phyloP scores from a whole-genome alignment of 2,329 filamentous ascomycete species.

The Nemania bipapillata region DNA sequence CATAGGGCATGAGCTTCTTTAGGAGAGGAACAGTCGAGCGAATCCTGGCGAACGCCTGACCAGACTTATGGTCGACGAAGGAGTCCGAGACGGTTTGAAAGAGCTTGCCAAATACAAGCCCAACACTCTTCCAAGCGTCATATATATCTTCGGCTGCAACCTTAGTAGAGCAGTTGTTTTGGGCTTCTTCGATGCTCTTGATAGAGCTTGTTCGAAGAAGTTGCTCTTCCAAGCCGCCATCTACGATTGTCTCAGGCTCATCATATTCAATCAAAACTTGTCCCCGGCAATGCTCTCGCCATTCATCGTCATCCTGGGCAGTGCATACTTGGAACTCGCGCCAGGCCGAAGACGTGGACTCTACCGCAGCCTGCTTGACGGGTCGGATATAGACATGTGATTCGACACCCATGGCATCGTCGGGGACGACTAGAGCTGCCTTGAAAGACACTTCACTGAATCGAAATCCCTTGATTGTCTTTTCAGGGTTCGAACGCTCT shows the following conservation, averaged over 20 bases:
- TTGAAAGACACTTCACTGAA: constrained; percentile 37
- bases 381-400: constrained; percentile 32
- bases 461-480: constrained; percentile 27
- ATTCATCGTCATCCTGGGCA: constrained; percentile 24
- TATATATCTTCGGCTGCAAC: constrained; percentile 21
- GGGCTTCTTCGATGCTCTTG: constrained; percentile 13
- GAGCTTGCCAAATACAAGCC: constrained; percentile 31
- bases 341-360: constrained; percentile 23
- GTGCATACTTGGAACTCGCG: constrained; percentile 32
- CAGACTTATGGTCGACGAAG: constrained; percentile 9
- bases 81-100: constrained; percentile 31
- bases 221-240: constrained; percentile 20
- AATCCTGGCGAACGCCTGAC: constrained; percentile 20
- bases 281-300: constrained; percentile 31
- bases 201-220: constrained; percentile 2
- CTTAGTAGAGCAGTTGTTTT: constrained; percentile 7
- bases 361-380: constrained; percentile 21
- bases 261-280: constrained; percentile 30
- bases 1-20: constrained; percentile 25
- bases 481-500: constrained; percentile 20
- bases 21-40: constrained; percentile 19
- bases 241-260: constrained; percentile 12
- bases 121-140: constrained; percentile 24
- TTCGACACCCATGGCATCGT: constrained; percentile 30
- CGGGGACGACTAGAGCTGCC: constrained; percentile 29